Evolutionary conservation across 2,329 filamentous ascomycete genomes (phyloP).

Genomic region (Aspergillus caelatus): DNA sequence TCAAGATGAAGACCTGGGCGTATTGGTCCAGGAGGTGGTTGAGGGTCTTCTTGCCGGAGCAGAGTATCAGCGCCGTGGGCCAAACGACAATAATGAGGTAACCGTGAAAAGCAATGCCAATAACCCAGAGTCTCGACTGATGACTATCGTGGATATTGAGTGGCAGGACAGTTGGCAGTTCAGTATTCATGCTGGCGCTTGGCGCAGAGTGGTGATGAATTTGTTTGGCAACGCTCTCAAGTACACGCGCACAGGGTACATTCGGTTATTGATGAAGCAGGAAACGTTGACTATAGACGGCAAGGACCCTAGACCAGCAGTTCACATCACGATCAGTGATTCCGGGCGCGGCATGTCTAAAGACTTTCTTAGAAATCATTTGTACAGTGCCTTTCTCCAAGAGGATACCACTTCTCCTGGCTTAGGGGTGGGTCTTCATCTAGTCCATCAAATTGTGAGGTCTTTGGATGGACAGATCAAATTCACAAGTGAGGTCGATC

Average conservation of each 20-base stretch:
- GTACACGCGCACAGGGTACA: slow-evolving; percentile 13
- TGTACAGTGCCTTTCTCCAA: slow-evolving; percentile 62
- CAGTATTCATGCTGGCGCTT: slow-evolving; percentile 10
- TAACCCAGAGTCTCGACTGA: background rate
- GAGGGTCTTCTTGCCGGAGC: slow-evolving; percentile 8
- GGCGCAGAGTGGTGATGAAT: slow-evolving; percentile 16
- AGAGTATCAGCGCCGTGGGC: slow-evolving; percentile 5
- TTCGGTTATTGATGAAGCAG: slow-evolving; percentile 21
- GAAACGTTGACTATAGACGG: slow-evolving; percentile 3
- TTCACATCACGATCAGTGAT: slow-evolving; percentile 26
- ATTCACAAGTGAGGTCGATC: slow-evolving; percentile 24
- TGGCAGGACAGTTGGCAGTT: slow-evolving; percentile 10
- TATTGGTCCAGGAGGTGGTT: slow-evolving; percentile 5
- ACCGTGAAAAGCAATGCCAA: background rate
- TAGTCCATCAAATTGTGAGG: slow-evolving; percentile 51
- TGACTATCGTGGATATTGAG: slow-evolving; percentile 10
- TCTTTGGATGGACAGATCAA: slow-evolving; percentile 27
- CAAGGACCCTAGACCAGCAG: slow-evolving; percentile 7
- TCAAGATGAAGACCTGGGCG: slow-evolving; percentile 2
- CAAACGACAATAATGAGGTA: background rate
- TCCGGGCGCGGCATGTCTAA: slow-evolving; percentile 33
- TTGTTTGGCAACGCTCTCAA: slow-evolving; percentile 16
- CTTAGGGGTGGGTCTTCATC: slow-evolving; percentile 61
- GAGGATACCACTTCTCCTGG: slow-evolving; percentile 59
- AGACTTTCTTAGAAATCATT: slow-evolving; percentile 27